Base-by-base conservation (phyloP, 2,329 filamentous ascomycete species). In the Paramyrothecium sp. region DNA sequence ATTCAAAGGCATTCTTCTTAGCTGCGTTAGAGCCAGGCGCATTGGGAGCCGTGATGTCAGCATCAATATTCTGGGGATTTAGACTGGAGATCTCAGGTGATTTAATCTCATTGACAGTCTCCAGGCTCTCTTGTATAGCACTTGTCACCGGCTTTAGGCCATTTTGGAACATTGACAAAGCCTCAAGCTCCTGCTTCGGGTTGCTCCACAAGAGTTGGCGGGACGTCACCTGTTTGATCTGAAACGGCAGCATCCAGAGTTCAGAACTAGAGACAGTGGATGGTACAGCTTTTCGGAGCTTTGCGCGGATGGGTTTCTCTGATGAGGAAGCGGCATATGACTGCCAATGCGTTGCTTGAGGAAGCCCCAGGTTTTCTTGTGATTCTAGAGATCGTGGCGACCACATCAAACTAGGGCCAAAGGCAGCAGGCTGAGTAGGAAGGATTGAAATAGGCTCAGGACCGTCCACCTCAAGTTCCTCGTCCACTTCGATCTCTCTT, bases 271-370 rank as follows among this genome's bases (percentile, higher is more conserved):
- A 56, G 44, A 67, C 56, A 10, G 34, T 33, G 20, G 63, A 61
- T 34, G 58, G 60, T 41, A 63, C 56, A 44, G 62, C 61, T 54
- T 60, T 62, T 56, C 63, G 56, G 49, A 69, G 67, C 53, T 60
- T 67, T 20, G 64, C 63, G 51, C 66, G 65, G 49, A 60, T 50
- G 46, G 56, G 58, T 38, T 66, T 63, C 34, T 64, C 61, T 53
- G 38, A 19, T 12, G 38, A 44, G 13, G 38, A 16, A 17, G n/a
- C 13, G 13, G 13, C 5, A 12, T 17, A 44, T 16, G 13, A 44
- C 13, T 19, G 13, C 38, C 38, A 16, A 7, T 44, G 3, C 38
- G 13, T 44, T 12, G 38, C 13, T 19, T 44, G 38, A 19, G 38
- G 38, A 16, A 44, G n/a, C 13, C 38, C 38, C 5, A 44, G 13